Conservation (phyloP, 257 asterid genomes). For the Przewalskia tangutica region DNA sequence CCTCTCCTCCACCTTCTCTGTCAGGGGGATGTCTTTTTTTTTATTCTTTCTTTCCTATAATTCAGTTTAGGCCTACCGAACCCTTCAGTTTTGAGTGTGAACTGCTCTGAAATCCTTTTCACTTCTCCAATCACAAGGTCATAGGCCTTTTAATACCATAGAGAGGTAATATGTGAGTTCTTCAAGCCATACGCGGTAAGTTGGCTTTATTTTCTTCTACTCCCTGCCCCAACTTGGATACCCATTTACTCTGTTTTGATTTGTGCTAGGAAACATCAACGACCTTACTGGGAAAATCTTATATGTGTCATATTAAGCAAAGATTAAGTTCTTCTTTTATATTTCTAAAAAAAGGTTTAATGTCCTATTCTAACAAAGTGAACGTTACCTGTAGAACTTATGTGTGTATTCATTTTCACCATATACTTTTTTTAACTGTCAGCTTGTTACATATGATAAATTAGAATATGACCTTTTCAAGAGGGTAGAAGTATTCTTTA, state of each 20-base stretch:
- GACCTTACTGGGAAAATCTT: no score
- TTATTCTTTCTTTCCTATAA: no score
- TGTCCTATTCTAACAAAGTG: no score
- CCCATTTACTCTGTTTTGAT: no score
- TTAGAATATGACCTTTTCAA: neutral
- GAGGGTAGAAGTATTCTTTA: neutral
- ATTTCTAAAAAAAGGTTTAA: no score
- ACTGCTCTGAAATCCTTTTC: no score
- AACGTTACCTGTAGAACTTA: no score
- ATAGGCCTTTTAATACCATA: neutral
- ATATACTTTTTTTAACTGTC: neutral
- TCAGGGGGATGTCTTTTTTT: neutral
- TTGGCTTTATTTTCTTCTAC: neutral
- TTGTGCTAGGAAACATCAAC: no score
- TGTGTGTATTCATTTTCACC: neutral
- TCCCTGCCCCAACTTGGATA: neutral
- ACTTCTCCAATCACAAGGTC: neutral
- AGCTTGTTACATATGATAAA: neutral
- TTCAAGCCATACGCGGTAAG: neutral
- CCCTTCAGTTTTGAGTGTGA: no score
- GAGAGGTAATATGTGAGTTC: neutral
- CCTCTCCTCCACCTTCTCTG: neutral
- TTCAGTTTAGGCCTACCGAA: no score
- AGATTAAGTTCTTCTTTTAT: no score
- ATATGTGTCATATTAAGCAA: no score